These are phyloP conservation scores for Pseudogymnoascus sp. DNA, from an alignment of 2,329 filamentous ascomycete species.

Conservation along the genomic window DNA sequence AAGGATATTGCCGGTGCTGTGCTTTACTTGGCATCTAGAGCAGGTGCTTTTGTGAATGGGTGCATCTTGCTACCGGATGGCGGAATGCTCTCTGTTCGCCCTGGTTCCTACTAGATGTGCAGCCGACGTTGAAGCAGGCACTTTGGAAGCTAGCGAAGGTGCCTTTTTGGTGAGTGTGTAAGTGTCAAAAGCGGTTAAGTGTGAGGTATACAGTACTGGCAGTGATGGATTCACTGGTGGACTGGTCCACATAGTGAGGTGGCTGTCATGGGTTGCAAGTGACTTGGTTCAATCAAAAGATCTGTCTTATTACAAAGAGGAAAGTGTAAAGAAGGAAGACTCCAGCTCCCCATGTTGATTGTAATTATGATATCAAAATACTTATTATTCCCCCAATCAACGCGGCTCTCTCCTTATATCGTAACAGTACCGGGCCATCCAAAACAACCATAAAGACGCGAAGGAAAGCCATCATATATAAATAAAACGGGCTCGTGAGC, in stretches of 20 bases:
- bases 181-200: too few relatives aligned
- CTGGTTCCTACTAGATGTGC: conserved; percentile 3
- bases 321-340: too few relatives aligned
- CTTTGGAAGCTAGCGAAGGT: background rate
- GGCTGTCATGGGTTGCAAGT: too few relatives aligned
- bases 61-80: conserved; percentile 15
- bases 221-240: background rate
- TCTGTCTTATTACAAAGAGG: too few relatives aligned
- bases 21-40: conserved; percentile 62
- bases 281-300: too few relatives aligned
- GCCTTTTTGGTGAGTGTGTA: background rate
- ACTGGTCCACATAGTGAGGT: background rate
- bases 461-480: background rate
- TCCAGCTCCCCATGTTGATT: background rate
- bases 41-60: conserved; percentile 63
- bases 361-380: background rate
- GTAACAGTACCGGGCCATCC: background rate
- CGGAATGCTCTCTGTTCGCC: conserved; percentile 14
- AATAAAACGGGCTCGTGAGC: background rate
- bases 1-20: conserved; percentile 70
- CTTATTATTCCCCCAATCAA: background rate
- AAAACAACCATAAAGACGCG: background rate
- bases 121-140: background rate
- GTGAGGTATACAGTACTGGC: too few relatives aligned
- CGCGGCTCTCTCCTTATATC: background rate